phyloP scores from a whole-genome alignment of 768 basidiomycete species.

The Tylopilus rubrobrunneus region DNA sequence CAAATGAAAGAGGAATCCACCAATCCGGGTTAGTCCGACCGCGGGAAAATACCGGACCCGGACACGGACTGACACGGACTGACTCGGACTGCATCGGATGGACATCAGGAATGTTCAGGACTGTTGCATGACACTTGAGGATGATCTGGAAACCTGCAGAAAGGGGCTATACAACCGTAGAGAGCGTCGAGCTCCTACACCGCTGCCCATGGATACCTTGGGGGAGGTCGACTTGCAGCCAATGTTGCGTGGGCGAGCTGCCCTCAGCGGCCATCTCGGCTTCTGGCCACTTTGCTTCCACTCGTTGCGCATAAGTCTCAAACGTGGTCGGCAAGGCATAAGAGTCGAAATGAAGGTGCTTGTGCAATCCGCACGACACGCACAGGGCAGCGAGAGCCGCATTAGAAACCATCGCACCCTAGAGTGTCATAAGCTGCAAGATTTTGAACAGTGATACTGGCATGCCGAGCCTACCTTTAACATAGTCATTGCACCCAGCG shows the following conservation, averaged over 20 bases:
- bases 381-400: slow-evolving; percentile 72
- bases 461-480: slow-evolving; percentile 53
- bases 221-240: slow-evolving; percentile 72
- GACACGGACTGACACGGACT: too few relatives aligned
- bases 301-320: slow-evolving; percentile 45
- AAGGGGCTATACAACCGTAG: too few relatives aligned
- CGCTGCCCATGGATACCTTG: slow-evolving; percentile 48
- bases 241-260: slow-evolving; percentile 63
- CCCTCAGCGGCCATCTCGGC: slow-evolving; percentile 45
- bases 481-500: slow-evolving; percentile 75
- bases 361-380: slow-evolving; percentile 61
- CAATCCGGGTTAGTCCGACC: too few relatives aligned
- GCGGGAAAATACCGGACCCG: too few relatives aligned
- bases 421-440: slow-evolving; percentile 1
- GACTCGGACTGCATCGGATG: too few relatives aligned
- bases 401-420: slow-evolving; percentile 89
- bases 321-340: slow-evolving; percentile 49
- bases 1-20: too few relatives aligned
- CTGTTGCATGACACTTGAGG: too few relatives aligned
- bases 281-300: slow-evolving; percentile 50
- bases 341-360: slow-evolving; percentile 58
- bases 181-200: too few relatives aligned
- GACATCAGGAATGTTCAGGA: too few relatives aligned
- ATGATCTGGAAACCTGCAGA: too few relatives aligned
- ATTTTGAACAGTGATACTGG: not conserved